Base-by-base conservation (phyloP, 805 yeast species). In the Sporopachydermia quercuum region DNA sequence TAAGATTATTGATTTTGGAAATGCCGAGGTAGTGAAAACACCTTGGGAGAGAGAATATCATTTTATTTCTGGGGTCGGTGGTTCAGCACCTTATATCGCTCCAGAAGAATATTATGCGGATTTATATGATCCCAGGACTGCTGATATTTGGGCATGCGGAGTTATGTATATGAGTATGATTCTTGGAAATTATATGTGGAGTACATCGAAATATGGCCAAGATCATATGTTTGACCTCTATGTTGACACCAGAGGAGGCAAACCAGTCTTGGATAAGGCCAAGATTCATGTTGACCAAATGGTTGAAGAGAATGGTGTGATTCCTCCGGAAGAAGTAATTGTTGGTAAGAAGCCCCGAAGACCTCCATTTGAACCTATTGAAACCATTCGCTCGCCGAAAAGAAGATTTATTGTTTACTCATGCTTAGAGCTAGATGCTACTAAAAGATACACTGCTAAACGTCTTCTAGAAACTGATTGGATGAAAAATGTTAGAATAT, bases 181-280 rank as follows among this genome's bases (percentile, higher is more conserved):
- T 49, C 83, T 96, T 0, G 98, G 97, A 3, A 66, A 95, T 40
- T 95, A 89, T 52, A 60, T 91, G 40, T 89, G 97, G 97, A 74
- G 81, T 49, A 62, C 76, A 42, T 96, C 97, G 2, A 61, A 60
- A 19, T 23, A 23, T n/a, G 70, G 65, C 19, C 83, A 76, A 36
- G 97, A 89, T 54, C 91, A 78, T 8, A 23, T 23, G n/a, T 23
- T 23, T 23, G 30, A 23, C 30, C 30, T 8, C 8, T 23, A 23
- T n/a, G 30, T 23, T 8, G 30, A 23, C n/a, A 23, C 30, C 30
- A 8, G 30, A 8, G 30, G 30, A 8, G 30, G 30, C 13, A 8
- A 23, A 8, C 13, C 30, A 8, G 30, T 23, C 13, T n/a, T 23
- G 30, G 30, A 23, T 8, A 23, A 8, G 30, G 30, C 30, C n/a